Conservation (phyloP, 1,284 basidiomycete genomes). For the Flammula alnicola region DNA sequence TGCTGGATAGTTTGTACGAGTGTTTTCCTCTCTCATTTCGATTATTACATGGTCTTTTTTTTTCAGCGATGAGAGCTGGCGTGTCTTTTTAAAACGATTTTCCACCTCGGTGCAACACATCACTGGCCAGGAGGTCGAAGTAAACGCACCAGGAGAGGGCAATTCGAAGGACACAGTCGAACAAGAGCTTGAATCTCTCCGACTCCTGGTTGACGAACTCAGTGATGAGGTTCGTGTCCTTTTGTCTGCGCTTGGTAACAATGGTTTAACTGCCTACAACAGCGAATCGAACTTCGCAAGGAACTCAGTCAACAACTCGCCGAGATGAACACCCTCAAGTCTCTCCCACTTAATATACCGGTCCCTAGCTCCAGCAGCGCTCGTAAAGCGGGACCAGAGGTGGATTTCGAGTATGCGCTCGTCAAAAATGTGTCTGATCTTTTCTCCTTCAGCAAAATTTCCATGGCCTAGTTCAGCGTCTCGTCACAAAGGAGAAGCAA, state of each 20-base stretch:
- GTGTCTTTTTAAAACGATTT: slow-evolving; percentile 64
- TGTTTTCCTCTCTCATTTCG: not conserved
- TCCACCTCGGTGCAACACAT: slow-evolving; percentile 66
- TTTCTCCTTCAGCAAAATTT: slow-evolving; percentile 51
- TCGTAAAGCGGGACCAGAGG: slow-evolving; percentile 59
- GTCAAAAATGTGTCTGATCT: slow-evolving; percentile 6
- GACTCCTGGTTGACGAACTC: slow-evolving; percentile 61
- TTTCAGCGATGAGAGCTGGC: slow-evolving; percentile 67
- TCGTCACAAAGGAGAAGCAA: slow-evolving; percentile 86
- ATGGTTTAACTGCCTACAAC: slow-evolving; percentile 1
- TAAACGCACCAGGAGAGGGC: slow-evolving; percentile 49
- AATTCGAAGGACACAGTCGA: slow-evolving; percentile 51
- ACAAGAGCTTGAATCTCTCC: slow-evolving; percentile 66
- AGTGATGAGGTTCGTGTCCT: slow-evolving; percentile 60
- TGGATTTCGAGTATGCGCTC: slow-evolving; percentile 21
- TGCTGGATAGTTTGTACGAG: slow-evolving; percentile 63
- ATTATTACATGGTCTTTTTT: no score
- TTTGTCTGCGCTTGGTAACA: not conserved
- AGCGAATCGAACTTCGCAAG: slow-evolving; percentile 58
- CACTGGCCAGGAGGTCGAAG: slow-evolving; percentile 67
- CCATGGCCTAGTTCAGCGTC: slow-evolving; percentile 79
- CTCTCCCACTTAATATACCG: slow-evolving; percentile 49
- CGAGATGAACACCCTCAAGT: slow-evolving; percentile 69
- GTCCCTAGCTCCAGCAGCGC: slow-evolving; percentile 37
- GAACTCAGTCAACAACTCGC: slow-evolving; percentile 64